A percentile compares a stretch with the other conserved stretches of the same genome.
phyloP scores from a whole-genome alignment of 805 yeast genomes.

The Kurtzmaniella cleridarum region DNA sequence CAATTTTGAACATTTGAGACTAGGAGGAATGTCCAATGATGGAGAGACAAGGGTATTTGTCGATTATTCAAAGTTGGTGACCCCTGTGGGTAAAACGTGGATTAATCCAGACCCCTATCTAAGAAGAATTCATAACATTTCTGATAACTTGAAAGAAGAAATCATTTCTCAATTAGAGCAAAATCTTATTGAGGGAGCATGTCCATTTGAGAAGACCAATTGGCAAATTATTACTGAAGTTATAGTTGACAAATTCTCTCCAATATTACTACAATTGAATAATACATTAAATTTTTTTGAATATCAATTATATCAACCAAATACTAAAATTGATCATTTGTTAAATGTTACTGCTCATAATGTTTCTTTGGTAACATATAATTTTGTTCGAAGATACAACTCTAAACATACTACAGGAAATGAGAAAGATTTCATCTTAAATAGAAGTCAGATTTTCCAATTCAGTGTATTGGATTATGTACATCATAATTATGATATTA shows the following conservation, averaged over 20 bases:
- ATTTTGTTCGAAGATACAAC: constrained; percentile 42
- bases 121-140: constrained; percentile 33
- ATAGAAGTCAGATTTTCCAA: constrained; percentile 19
- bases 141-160: constrained; percentile 25
- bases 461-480: constrained; percentile 44
- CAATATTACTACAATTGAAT: constrained; percentile 39
- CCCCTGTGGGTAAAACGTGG: constrained; percentile 48
- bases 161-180: constrained; percentile 31
- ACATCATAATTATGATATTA: constrained; percentile 35
- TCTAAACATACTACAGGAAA: constrained; percentile 9
- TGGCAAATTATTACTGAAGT: constrained; percentile 52
- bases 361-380: constrained; percentile 36
- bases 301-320: neutral
- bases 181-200: constrained; percentile 21
- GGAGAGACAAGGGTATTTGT: constrained; percentile 45
- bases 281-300: constrained; percentile 20
- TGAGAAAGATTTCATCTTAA: constrained; percentile 6
- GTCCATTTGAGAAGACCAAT: constrained; percentile 37
- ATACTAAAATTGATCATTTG: constrained; percentile 10
- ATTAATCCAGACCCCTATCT: constrained; percentile 45
- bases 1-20: constrained; percentile 40
- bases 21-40: constrained; percentile 43
- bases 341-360: constrained; percentile 23
- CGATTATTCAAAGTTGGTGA: constrained; percentile 49
- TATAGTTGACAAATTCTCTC: constrained; percentile 50